These are phyloP conservation scores for Closterium sp. DNA, from an alignment of 139 green algal species.

Conservation along the genomic window DNA sequence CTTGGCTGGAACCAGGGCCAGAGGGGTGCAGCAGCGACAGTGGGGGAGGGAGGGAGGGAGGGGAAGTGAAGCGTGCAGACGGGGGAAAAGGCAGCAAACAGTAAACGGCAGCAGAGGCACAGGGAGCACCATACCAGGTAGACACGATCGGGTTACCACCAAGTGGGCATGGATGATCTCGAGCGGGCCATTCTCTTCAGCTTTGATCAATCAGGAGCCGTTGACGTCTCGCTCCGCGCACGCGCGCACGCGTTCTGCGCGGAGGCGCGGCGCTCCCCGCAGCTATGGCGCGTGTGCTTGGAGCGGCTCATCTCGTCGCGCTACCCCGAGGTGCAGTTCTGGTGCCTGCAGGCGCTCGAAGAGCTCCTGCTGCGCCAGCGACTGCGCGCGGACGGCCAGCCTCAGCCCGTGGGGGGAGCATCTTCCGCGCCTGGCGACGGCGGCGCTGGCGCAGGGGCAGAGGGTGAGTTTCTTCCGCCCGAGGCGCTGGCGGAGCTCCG, in stretches of 20 bases:
- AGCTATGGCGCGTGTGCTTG: conserved; percentile 75
- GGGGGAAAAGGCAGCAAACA: not conserved
- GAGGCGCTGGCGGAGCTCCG: not conserved
- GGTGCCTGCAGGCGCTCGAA: conserved; percentile 90
- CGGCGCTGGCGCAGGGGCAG: not conserved
- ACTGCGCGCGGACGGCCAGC: conserved; percentile 9
- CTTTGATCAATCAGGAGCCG: conserved; percentile 78
- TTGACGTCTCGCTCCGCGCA: conserved; percentile 58
- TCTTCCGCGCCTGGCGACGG: not conserved
- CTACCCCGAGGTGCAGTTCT: conserved; percentile 91
- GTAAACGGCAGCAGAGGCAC: not conserved
- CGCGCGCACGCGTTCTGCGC: conserved; percentile 69
- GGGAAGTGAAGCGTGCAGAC: not conserved
- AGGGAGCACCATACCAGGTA: not conserved
- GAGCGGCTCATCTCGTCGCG: conserved; percentile 64
- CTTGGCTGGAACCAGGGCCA: not conserved
- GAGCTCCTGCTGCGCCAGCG: conserved; percentile 62
- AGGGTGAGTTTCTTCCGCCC: not conserved
- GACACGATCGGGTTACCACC: not conserved
- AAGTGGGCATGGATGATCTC: conserved; percentile 75
- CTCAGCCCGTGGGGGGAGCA: not conserved
- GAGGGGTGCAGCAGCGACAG: not conserved
- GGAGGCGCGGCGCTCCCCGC: conserved; percentile 59
- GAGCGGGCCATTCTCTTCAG: conserved; percentile 85
- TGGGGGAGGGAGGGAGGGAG: too few species aligned